phyloP scores from a whole-genome alignment of 2,329 filamentous ascomycete species.

The Zymoseptoria passerinii region DNA sequence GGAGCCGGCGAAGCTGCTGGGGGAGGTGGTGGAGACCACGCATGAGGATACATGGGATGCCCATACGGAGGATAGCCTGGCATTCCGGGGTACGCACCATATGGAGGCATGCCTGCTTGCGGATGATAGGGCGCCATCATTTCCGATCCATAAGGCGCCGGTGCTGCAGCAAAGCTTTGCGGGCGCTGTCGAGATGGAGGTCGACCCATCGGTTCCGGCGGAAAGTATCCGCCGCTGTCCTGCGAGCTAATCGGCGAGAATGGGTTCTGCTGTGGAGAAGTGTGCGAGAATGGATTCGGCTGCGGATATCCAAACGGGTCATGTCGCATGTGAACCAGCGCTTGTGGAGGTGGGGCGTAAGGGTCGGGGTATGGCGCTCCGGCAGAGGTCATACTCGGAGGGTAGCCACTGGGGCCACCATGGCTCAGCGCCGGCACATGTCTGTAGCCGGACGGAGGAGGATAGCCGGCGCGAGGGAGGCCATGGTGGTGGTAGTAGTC shows the following conservation, averaged over 20 bases:
- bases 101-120: conserved; percentile 15
- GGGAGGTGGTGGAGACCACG: conserved; percentile 15
- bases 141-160: conserved; percentile 22
- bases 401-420: conserved; percentile 23
- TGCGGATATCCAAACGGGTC: conserved; percentile 33
- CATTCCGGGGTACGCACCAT: conserved; percentile 12
- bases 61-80: conserved; percentile 16
- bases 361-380: conserved; percentile 16
- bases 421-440: conserved; percentile 23
- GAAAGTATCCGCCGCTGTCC: conserved; percentile 31
- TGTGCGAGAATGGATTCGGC: conserved; percentile 32
- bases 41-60: conserved; percentile 4
- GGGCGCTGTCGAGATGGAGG: conserved; percentile 20
- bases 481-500: conserved; percentile 38
- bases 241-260: conserved; percentile 28
- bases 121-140: conserved; percentile 21
- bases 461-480: conserved; percentile 32
- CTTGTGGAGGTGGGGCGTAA: conserved; percentile 20
- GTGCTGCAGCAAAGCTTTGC: conserved; percentile 23
- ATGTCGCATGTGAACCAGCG: conserved; percentile 23
- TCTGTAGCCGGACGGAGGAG: conserved; percentile 22
- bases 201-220: conserved; percentile 17
- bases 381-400: conserved; percentile 22
- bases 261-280: conserved; percentile 26
- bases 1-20: conserved; percentile 24